Evolutionary conservation across 768 basidiomycete genomes (phyloP).

Genomic region (Dentipellis sp.): DNA sequence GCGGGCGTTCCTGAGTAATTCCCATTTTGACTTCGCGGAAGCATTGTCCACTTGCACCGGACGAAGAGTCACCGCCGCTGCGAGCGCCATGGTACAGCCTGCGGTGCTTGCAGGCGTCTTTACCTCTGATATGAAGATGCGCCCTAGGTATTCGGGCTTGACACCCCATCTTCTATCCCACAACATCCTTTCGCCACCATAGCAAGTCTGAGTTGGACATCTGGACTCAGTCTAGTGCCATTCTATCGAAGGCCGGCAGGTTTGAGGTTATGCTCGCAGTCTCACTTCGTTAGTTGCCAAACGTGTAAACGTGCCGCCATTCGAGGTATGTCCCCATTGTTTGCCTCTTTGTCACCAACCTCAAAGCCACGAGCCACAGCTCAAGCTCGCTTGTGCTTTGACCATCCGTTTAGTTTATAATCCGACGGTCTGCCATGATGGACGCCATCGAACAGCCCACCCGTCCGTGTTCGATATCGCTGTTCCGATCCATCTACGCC

Average conservation of each 20-base stretch:
- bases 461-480: neutral
- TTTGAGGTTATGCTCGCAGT: too few species aligned
- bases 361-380: neutral
- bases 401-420: neutral
- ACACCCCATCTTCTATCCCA: too few species aligned
- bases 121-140: neutral
- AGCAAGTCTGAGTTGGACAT: too few species aligned
- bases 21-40: neutral
- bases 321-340: neutral
- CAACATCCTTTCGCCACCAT: too few species aligned
- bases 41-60: neutral
- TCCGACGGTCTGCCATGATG: neutral
- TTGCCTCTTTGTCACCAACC: neutral
- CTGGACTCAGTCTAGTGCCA: too few species aligned
- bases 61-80: neutral
- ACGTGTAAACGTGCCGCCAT: neutral
- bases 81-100: neutral
- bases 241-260: too few species aligned
- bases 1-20: too few species aligned
- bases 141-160: neutral
- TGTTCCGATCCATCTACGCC: neutral
- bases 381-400: neutral
- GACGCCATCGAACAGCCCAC: neutral
- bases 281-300: too few species aligned
- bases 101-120: neutral